Evolutionary conservation across 306 rosid species (phyloP), one percentile per base, ranked within the genome.

Genomic region (Vigna angularis): DNA sequence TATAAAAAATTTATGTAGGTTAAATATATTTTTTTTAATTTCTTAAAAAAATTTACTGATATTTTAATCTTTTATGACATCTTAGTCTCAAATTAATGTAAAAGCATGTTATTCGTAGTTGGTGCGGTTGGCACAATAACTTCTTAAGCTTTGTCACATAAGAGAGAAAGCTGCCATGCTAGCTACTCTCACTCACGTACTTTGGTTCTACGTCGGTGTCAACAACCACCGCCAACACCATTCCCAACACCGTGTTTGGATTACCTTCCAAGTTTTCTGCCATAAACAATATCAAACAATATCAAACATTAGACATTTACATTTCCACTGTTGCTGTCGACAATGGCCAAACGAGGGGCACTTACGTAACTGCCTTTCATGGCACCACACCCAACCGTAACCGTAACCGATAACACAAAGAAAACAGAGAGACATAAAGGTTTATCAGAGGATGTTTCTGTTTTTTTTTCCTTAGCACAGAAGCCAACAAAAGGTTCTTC

Each of bases 371-470:
- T 34, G 45, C 44, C 13, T 62, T 64, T 72, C 65, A 7, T 65
- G 65, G 51, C 1, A 18, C 66, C 20, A 1, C 14, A 87, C 84
- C 86, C 86, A 79, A 77, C 84, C 78, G 84, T 81, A 83, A 79
- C 73, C n/a, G 59, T 70, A 52, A 47, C 76, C 79, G 57, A 84
- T 32, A 68, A 55, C 64, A 53, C 66, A 51, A 48, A 9, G 9
- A 32, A 55, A 18, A 83, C 28, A 56, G 36, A 84, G 48, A 38
- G 73, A 81, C 42, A 36, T 0, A n/a, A 18, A 30, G 17, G 52
- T 57, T 57, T 57, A 16, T 57, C 64, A 22, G 36, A 3, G 42
- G 8, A 72, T 36, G 63, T 45, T 36, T 67, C n/a, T 57, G 34
- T 58, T 58, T 58, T 56, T 55, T 55, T 18, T 20, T 32, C 12